These are phyloP conservation scores for Diddensiella caesifluorescens DNA, from an alignment of 805 yeast species.

Conservation along the genomic window DNA sequence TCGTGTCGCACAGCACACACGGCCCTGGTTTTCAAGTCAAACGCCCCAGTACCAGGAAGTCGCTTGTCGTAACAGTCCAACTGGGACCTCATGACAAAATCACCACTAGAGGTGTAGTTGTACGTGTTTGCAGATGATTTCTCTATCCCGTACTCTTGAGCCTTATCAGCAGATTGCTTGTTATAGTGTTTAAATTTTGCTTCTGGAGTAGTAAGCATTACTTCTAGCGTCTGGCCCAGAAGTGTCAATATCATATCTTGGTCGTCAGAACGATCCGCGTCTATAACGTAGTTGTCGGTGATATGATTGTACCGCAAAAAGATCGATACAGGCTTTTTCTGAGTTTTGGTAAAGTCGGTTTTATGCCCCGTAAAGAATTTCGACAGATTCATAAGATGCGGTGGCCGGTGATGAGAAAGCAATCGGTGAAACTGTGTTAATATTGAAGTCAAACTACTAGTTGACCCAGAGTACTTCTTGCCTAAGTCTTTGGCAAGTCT, in stretches of 20 bases:
- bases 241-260: slow-evolving; percentile 62
- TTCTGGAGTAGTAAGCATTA: slow-evolving; percentile 58
- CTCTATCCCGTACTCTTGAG: slow-evolving; percentile 7
- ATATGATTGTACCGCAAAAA: slow-evolving; percentile 45
- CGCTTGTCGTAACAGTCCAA: slow-evolving; percentile 73
- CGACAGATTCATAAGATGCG: slow-evolving; percentile 41
- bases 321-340: slow-evolving; percentile 49
- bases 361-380: slow-evolving; percentile 37
- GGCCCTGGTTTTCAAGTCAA: slow-evolving; percentile 90
- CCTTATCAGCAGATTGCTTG: slow-evolving; percentile 19
- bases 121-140: slow-evolving; percentile 37
- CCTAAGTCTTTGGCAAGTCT: slow-evolving; percentile 39
- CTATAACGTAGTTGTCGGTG: slow-evolving; percentile 54
- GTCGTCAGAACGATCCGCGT: slow-evolving; percentile 62
- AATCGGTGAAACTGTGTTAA: slow-evolving; percentile 70
- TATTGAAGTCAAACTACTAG: slow-evolving; percentile 79
- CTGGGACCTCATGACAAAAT: slow-evolving; percentile 82
- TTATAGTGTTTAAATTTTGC: slow-evolving; percentile 44
- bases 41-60: slow-evolving; percentile 85
- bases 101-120: slow-evolving; percentile 65
- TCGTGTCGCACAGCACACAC: slow-evolving; percentile 82
- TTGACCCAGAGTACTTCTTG: slow-evolving; percentile 60
- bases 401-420: slow-evolving; percentile 55
- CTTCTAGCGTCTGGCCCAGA: slow-evolving; percentile 77
- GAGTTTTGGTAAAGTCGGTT: slow-evolving; percentile 40